phyloP scores from a whole-genome alignment of 1,284 basidiomycete genomes.

The Sporisorium graminicola region DNA sequence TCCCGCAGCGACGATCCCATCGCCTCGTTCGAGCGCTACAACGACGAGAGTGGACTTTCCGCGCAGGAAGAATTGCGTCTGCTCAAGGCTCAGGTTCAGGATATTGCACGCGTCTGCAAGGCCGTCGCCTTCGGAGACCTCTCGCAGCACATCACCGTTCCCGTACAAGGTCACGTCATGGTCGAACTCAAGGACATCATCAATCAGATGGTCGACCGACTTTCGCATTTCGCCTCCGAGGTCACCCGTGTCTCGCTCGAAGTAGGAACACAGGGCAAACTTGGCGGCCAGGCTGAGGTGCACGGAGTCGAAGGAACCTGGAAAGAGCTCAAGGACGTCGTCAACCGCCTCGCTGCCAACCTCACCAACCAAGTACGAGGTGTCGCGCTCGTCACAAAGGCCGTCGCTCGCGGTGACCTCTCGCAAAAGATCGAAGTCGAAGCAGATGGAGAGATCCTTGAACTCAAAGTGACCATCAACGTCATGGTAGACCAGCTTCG shows the following conservation, averaged over 20 bases:
- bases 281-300: slow-evolving; percentile 69
- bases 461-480: slow-evolving; percentile 97
- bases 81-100: slow-evolving; percentile 89
- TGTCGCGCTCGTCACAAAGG: slow-evolving; percentile 96
- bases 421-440: slow-evolving; percentile 97
- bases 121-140: slow-evolving; percentile 94
- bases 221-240: slow-evolving; percentile 91
- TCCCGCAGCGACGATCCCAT: slow-evolving; percentile 58
- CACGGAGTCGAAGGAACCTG: slow-evolving; percentile 70
- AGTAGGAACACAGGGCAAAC: slow-evolving; percentile 73
- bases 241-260: slow-evolving; percentile 93
- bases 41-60: slow-evolving; percentile 68
- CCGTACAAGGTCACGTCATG: slow-evolving; percentile 96
- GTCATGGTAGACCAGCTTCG: slow-evolving; percentile 91
- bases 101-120: slow-evolving; percentile 91
- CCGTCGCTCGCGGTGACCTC: slow-evolving; percentile 93
- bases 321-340: slow-evolving; percentile 70
- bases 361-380: slow-evolving; percentile 93
- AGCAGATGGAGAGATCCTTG: slow-evolving; percentile 94
- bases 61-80: slow-evolving; percentile 83
- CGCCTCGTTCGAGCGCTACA: slow-evolving; percentile 67
- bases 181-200: slow-evolving; percentile 97
- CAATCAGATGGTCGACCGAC: slow-evolving; percentile 89
- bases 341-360: slow-evolving; percentile 69
- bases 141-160: slow-evolving; percentile 94